These are phyloP conservation scores for Diaporthe eres DNA, from an alignment of 2,329 filamentous ascomycete genomes.

Conservation along the genomic window DNA sequence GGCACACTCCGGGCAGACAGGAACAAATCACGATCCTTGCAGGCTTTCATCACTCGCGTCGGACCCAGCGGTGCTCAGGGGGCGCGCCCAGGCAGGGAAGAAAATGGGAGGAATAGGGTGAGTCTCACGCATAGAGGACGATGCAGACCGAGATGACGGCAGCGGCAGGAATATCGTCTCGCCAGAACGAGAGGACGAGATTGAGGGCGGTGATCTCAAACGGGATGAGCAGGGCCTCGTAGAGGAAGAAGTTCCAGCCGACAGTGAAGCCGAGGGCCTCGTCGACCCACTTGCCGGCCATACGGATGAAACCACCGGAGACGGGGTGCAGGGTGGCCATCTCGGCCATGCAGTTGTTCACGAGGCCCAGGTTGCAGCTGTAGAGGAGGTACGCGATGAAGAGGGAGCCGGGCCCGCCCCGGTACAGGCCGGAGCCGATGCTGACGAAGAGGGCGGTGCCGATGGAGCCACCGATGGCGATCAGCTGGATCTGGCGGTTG, in stretches of 20 bases:
- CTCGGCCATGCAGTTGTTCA: constrained; percentile 77
- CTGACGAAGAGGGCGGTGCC: constrained; percentile 73
- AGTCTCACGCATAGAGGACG: constrained; percentile 68
- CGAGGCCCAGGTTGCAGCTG: constrained; percentile 67
- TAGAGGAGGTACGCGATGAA: constrained; percentile 73
- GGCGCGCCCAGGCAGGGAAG: neutral
- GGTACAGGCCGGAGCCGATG: constrained; percentile 68
- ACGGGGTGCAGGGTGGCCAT: constrained; percentile 76
- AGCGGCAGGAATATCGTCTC: constrained; percentile 58
- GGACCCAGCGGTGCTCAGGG: neutral
- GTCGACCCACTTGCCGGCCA: constrained; percentile 76
- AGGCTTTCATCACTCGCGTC: constrained; percentile 10
- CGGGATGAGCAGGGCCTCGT: constrained; percentile 57
- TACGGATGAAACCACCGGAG: constrained; percentile 73
- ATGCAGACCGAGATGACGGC: constrained; percentile 71
- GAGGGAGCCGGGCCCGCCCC: constrained; percentile 63
- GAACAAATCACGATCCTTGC: neutral
- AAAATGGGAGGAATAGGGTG: neutral
- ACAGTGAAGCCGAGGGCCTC: constrained; percentile 73
- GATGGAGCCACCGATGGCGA: constrained; percentile 71
- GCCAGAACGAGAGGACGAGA: constrained; percentile 62
- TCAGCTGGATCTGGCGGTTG: constrained; percentile 71
- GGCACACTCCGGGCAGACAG: neutral
- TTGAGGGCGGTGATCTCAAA: constrained; percentile 58
- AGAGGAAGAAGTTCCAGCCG: constrained; percentile 60